Conservation (phyloP, 2,329 filamentous ascomycete genomes). For the Scorias spongiosa region DNA sequence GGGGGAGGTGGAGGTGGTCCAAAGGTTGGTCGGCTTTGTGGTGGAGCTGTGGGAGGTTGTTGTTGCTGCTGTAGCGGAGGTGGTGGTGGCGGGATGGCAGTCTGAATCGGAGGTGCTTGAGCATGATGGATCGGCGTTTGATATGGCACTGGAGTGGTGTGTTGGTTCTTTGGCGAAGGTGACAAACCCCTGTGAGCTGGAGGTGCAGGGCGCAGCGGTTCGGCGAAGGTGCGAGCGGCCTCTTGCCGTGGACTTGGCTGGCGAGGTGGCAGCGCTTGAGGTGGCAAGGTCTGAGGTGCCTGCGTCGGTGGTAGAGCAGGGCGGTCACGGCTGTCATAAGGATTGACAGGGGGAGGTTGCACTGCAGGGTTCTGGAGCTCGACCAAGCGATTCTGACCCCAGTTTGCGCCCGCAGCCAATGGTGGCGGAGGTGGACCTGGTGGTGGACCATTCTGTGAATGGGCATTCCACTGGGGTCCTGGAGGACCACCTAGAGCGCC, state of each 20-base stretch:
- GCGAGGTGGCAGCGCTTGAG: slow-evolving; percentile 3
- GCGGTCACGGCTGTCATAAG: slow-evolving; percentile 64
- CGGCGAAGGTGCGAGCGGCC: slow-evolving; percentile 37
- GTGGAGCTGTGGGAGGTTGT: slow-evolving; percentile 21
- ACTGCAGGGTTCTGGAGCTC: slow-evolving; percentile 53
- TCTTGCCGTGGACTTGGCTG: slow-evolving; percentile 50
- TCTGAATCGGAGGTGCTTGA: slow-evolving; percentile 26
- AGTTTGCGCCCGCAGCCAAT: slow-evolving; percentile 35
- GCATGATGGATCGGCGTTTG: slow-evolving; percentile 9
- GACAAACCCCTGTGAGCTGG: slow-evolving; percentile 39
- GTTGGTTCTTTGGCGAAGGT: slow-evolving; percentile 44
- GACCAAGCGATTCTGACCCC: slow-evolving; percentile 54
- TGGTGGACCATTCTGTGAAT: slow-evolving; percentile 48
- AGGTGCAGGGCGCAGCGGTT: slow-evolving; percentile 25
- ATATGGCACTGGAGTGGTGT: slow-evolving; percentile 38
- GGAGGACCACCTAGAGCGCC: slow-evolving; percentile 62
- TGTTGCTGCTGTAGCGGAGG: slow-evolving; percentile 31
- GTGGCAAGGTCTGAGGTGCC: background rate
- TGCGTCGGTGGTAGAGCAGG: slow-evolving; percentile 51
- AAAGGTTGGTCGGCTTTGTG: slow-evolving; percentile 14
- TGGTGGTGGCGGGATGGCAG: slow-evolving; percentile 20
- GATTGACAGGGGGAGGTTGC: slow-evolving; percentile 54
- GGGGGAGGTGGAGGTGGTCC: slow-evolving; percentile 25
- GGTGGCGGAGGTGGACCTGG: slow-evolving; percentile 48
- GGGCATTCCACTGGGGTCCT: slow-evolving; percentile 77